Evolutionary conservation across 768 basidiomycete species (phyloP), one percentile per base, ranked within the genome.

Genomic region (Cyclocybe aegerita): DNA sequence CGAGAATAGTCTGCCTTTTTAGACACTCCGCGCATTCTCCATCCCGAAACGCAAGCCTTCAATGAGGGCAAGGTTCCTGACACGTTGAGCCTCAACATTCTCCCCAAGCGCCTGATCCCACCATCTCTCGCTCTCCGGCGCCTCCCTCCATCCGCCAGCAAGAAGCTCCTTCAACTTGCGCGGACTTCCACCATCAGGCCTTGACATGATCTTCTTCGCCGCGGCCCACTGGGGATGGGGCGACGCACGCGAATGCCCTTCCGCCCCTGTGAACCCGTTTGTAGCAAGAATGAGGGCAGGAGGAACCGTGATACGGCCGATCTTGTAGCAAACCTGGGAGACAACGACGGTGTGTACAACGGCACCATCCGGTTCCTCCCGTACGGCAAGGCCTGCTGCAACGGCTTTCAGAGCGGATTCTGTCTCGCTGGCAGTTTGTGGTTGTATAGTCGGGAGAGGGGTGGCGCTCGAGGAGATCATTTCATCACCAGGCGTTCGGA

Each of bases 231-330:
- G 71, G 9, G 80, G 79, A 14, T 79, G 81, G 7, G 75, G 79
- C 46, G 72, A 71, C 29, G 59, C 46, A 40, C 37, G 65, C 2
- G 75, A 78, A 60, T 75, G 76, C 3, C 65, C 45, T 10, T 69
- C 54, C 7, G 69, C 59, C 1, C 61, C 66, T 15, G 70, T 66
- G 53, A 85, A 81, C 0, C 89, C 89, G 51, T 85, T 82, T 1
- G 70, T 56, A 1, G 81, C 85, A 32, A 89, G 65, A 9, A 78
- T 77, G 53, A 91, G 50, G 3, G 74, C 73, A 9, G 89, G 89
- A 1, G 88, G 88, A 47, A 89, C 75, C 14, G 86, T 90, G 53
- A 90, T 84, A 1, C 88, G 78, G 0, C 82, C 83, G 16, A 76
- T 60, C 63, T 90, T 91, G 76, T 82, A 88, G 60, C 85, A 88